Evolutionary conservation across 2,329 filamentous ascomycete species (phyloP).

Genomic region (Calonectria leucothoes): DNA sequence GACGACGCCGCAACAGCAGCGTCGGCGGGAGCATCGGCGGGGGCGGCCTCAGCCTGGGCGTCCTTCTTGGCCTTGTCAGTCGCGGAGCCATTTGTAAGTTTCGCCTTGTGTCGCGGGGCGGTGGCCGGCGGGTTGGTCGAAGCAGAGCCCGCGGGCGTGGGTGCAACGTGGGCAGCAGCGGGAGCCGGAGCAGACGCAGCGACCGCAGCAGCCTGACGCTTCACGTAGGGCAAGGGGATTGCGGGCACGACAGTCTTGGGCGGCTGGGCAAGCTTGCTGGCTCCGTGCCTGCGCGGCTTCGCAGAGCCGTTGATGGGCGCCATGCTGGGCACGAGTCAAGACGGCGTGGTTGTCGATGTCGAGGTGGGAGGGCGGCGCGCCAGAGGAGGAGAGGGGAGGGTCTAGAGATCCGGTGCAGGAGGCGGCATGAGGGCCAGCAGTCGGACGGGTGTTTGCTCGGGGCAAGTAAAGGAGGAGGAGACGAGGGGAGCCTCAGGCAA

Average conservation of each 20-base stretch:
- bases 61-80: slow-evolving; percentile 20
- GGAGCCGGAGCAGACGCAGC: slow-evolving; percentile 39
- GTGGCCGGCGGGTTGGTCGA: slow-evolving; percentile 25
- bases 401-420: slow-evolving; percentile 48
- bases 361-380: slow-evolving; percentile 21
- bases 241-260: slow-evolving; percentile 51
- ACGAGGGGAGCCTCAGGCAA: slow-evolving; percentile 11
- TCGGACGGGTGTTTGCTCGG: background rate
- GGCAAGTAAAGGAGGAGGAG: background rate
- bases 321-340: slow-evolving; percentile 41
- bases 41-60: slow-evolving; percentile 5
- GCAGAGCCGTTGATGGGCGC: slow-evolving; percentile 47
- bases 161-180: background rate
- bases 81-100: slow-evolving; percentile 34
- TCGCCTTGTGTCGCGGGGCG: slow-evolving; percentile 28
- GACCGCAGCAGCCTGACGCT: slow-evolving; percentile 50
- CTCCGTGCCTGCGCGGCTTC: slow-evolving; percentile 46
- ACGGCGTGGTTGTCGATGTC: slow-evolving; percentile 33
- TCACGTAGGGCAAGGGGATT: slow-evolving; percentile 53
- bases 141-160: slow-evolving; percentile 13
- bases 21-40: slow-evolving; percentile 21
- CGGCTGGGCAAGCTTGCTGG: slow-evolving; percentile 45
- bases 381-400: slow-evolving; percentile 33
- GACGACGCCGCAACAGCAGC: background rate
- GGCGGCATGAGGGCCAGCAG: slow-evolving; percentile 45